phyloP scores from a whole-genome alignment of 2,329 filamentous ascomycete genomes.

The Sporothrix sp. region DNA sequence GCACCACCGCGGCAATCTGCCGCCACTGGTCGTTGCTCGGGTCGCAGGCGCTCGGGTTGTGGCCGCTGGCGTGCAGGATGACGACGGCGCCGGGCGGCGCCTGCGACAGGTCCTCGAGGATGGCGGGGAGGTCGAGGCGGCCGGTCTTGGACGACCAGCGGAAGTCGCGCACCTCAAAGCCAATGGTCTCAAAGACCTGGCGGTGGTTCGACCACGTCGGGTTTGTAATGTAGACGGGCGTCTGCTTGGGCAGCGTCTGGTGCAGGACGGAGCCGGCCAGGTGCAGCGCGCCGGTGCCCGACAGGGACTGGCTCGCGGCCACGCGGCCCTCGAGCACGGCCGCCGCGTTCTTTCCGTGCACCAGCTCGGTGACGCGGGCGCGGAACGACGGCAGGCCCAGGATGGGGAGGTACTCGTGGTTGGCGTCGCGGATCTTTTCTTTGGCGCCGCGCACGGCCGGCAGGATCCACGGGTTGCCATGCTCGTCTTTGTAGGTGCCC shows the following conservation, averaged over 20 bases:
- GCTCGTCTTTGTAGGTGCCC: conserved; percentile 87
- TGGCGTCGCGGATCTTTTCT: conserved; percentile 75
- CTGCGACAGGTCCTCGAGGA: conserved; percentile 58
- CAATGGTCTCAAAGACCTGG: conserved; percentile 63
- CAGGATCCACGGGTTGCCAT: conserved; percentile 92
- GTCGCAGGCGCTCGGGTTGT: conserved; percentile 96
- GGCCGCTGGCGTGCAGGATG: conserved; percentile 86
- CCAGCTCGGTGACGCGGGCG: conserved; percentile 59
- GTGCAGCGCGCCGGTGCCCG: conserved; percentile 90
- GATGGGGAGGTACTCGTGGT: conserved; percentile 97
- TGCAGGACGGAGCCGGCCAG: conserved; percentile 85
- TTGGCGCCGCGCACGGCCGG: conserved; percentile 84
- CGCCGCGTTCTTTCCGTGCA: conserved; percentile 12
- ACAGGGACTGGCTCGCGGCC: conserved; percentile 81
- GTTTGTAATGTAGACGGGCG: conserved; percentile 78
- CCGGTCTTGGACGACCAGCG: conserved; percentile 47
- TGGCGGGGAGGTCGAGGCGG: conserved; percentile 82
- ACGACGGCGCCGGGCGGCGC: conserved; percentile 76
- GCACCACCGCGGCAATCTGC: conserved; percentile 69
- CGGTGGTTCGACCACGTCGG: conserved; percentile 98
- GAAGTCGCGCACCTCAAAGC: conserved; percentile 34
- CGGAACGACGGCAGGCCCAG: conserved; percentile 78
- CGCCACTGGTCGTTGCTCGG: conserved; percentile 91
- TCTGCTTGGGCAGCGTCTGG: conserved; percentile 70
- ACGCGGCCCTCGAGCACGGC: conserved; percentile 13